A percentile compares a stretch with the other conserved stretches of the same genome.
phyloP scores from a whole-genome alignment of 768 basidiomycete species.

The Naganishia vishniacii region DNA sequence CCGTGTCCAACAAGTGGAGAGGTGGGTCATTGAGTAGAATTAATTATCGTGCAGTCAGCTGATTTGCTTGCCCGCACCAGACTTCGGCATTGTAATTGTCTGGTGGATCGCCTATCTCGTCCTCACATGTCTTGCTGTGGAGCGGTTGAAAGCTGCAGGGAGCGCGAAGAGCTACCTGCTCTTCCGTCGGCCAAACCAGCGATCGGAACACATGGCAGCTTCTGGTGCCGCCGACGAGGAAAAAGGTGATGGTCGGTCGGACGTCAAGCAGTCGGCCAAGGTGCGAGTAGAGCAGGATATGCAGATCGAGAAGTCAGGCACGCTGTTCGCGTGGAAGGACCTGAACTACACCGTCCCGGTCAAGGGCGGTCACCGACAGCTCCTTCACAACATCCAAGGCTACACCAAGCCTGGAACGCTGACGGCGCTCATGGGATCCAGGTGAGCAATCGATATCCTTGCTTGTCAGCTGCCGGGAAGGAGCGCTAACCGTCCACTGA shows the following conservation, averaged over 20 bases:
- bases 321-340: slow-evolving; percentile 18
- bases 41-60: neutral
- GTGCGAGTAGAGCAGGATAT: slow-evolving; percentile 6
- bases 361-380: slow-evolving; percentile 28
- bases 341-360: slow-evolving; percentile 22
- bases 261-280: neutral
- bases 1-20: slow-evolving; percentile 35
- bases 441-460: slow-evolving; percentile 31
- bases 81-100: slow-evolving; percentile 37
- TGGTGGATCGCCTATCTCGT: slow-evolving; percentile 41
- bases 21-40: neutral
- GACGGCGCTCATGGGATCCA: slow-evolving; percentile 47
- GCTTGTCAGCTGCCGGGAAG: slow-evolving; percentile 52
- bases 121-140: slow-evolving; percentile 25
- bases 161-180: slow-evolving; percentile 15
- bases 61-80: slow-evolving; percentile 3
- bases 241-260: neutral
- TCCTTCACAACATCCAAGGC: slow-evolving; percentile 67
- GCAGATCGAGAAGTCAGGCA: slow-evolving; percentile 13
- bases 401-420: slow-evolving; percentile 67
- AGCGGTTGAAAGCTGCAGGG: slow-evolving; percentile 23
- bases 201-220: slow-evolving; percentile 1
- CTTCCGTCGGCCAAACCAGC: slow-evolving; percentile 7
- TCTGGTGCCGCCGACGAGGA: slow-evolving; percentile 7
- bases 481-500: slow-evolving; percentile 7